Base-by-base conservation (phyloP, 2,329 filamentous ascomycete genomes). In the Fusarium paranaense region DNA sequence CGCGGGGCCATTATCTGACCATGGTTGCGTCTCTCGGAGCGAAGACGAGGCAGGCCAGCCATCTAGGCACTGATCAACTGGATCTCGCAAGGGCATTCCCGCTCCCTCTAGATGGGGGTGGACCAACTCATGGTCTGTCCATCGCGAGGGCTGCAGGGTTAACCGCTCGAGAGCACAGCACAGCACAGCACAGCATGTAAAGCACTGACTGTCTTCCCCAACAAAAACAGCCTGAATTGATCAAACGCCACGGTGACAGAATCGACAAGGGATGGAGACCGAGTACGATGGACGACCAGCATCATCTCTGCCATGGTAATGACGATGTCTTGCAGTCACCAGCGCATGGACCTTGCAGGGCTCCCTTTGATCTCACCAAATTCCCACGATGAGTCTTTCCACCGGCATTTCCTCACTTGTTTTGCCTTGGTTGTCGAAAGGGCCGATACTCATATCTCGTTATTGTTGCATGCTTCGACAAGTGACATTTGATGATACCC, bases 71-170 rank as follows among this genome's bases (percentile, higher is more conserved):
- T 61, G 56, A 38, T 68, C 22, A 58, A 35, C 37, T 40, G 58
- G 25, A 68, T 69, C 40, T 66, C 57, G 37, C 57, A 66, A 68
- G 50, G 59, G 58, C 73, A 70, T 74, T 73, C 66, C 64, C 62
- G 37, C 62, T 59, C 22, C 57, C 59, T 57, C 47, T 32, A 62
- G 38, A 33, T 38, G 40, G 62, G 58, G 64, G 62, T 54, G 50
- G 68, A 61, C 68, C 62, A 68, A 63, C 42, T 57, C 65, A 42
- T 71, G 71, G 71, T 60, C 67, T 76, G 69, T 76, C 61, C 62
- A 59, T 64, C 50, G 38, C 50, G 40, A 64, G 56, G 30, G 35
- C 59, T 72, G 64, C 67, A 67, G 62, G 61, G 64, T 64, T 67
- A 47, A 27, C 42, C 42, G 37, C 59, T 59, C 56, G 35, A 66